These are phyloP conservation scores for Coemansia pectinata DNA, from an alignment of 192 early-diverging fungal species.

Conservation along the genomic window DNA sequence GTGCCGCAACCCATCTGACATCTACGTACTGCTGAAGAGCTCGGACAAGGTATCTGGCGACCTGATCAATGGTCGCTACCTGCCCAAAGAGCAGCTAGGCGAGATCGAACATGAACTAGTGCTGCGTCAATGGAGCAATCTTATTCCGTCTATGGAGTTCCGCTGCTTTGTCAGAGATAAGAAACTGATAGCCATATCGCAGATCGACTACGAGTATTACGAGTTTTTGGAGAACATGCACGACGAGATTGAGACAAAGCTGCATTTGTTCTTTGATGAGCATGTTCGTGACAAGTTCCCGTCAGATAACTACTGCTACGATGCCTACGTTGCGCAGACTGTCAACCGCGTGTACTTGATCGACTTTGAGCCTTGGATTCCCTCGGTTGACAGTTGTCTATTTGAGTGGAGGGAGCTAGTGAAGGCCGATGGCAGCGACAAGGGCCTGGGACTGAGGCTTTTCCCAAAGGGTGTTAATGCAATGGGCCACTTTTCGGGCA, in stretches of 20 bases:
- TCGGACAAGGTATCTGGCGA: conserved; percentile 92
- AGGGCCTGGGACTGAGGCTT: conserved; percentile 30
- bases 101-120: conserved; percentile 66
- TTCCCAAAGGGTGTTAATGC: conserved; percentile 44
- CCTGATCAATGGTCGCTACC: conserved; percentile 72
- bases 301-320: conserved; percentile 77
- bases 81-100: conserved; percentile 29
- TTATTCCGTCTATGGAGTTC: conserved; percentile 93
- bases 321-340: conserved; percentile 77
- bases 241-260: conserved; percentile 59
- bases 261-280: conserved; percentile 68
- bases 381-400: conserved; percentile 78
- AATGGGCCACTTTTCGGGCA: conserved; percentile 37
- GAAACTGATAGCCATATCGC: conserved; percentile 76
- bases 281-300: conserved; percentile 66
- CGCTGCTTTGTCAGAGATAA: conserved; percentile 85
- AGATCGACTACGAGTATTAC: conserved; percentile 87
- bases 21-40: conserved; percentile 87
- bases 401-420: conserved; percentile 77
- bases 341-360: conserved; percentile 70
- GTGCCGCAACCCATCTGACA: conserved; percentile 75
- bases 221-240: conserved; percentile 67
- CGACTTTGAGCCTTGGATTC: conserved; percentile 90
- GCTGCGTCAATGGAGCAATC: conserved; percentile 87
- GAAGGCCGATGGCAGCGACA: not conserved